Conservation (phyloP, 108 stramenopile genomes). For the Mediolabrus comicus region DNA sequence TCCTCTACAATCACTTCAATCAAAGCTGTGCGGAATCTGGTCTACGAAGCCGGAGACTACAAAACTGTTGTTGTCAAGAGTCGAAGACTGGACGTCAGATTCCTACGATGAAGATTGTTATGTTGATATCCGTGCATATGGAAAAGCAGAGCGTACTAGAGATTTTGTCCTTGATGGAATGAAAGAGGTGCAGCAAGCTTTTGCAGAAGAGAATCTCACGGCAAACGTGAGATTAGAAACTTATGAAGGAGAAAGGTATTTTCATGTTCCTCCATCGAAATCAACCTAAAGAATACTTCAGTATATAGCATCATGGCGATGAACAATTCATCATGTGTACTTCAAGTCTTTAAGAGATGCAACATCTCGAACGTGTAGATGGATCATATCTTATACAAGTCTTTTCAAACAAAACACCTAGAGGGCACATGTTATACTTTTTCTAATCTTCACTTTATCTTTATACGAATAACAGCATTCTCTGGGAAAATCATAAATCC, state of each 20-base stretch:
- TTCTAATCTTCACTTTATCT: background rate
- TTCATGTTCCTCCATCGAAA: constrained; percentile 64
- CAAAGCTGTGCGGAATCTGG: constrained; percentile 68
- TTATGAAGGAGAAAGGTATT: constrained; percentile 74
- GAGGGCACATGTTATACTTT: background rate
- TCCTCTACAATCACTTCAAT: constrained; percentile 57
- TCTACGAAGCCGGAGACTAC: constrained; percentile 67
- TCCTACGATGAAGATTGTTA: constrained; percentile 71
- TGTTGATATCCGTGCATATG: constrained; percentile 67
- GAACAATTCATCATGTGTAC: too few species aligned
- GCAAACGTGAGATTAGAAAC: constrained; percentile 74
- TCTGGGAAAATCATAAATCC: background rate
- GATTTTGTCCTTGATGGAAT: constrained; percentile 71
- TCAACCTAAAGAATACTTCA: too few species aligned
- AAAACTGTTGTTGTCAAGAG: constrained; percentile 63
- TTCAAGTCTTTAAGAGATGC: too few species aligned
- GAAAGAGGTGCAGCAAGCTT: constrained; percentile 62
- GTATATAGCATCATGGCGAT: too few species aligned
- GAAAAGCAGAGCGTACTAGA: constrained; percentile 62
- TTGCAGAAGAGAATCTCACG: constrained; percentile 58
- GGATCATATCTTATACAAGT: too few species aligned
- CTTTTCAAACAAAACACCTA: background rate
- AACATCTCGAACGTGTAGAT: too few species aligned
- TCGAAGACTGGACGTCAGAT: constrained; percentile 80
- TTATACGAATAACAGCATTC: background rate